Conservation (phyloP, 257 asterid genomes). For the Cordia subcordata region DNA sequence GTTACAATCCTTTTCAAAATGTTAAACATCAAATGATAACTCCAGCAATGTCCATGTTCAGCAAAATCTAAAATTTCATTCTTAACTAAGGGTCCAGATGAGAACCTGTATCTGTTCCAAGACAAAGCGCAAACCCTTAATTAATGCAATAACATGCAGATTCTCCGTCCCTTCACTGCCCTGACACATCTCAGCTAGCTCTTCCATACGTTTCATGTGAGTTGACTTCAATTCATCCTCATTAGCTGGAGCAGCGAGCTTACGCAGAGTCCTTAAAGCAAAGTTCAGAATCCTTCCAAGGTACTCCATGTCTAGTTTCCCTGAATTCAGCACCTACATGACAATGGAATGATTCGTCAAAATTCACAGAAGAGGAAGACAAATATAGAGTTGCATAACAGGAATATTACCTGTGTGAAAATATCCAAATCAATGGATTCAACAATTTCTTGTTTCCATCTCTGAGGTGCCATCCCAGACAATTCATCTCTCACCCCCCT, state of each 20-base stretch:
- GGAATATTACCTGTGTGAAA: slow-evolving; percentile 64
- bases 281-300: slow-evolving; percentile 71
- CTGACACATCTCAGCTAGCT: slow-evolving; percentile 46
- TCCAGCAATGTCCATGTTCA: too few species aligned
- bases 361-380: neutral
- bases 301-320: slow-evolving; percentile 55
- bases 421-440: slow-evolving; percentile 72
- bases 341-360: neutral
- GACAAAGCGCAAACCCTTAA: slow-evolving; percentile 81
- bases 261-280: slow-evolving; percentile 56
- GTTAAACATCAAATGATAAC: too few species aligned
- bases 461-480: slow-evolving; percentile 68
- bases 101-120: slow-evolving; percentile 84
- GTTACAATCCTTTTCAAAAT: neutral
- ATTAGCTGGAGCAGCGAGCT: slow-evolving; percentile 81
- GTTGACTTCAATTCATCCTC: slow-evolving; percentile 56
- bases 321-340: slow-evolving; percentile 58
- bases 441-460: slow-evolving; percentile 74
- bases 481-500: slow-evolving; percentile 86
- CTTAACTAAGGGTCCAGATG: slow-evolving; percentile 1
- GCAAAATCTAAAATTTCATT: too few species aligned
- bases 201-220: slow-evolving; percentile 52
- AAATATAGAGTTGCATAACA: neutral
- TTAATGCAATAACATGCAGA: slow-evolving; percentile 43
- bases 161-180: slow-evolving; percentile 31